Evolutionary conservation across 2,329 filamentous ascomycete genomes (phyloP), one percentile per base, ranked within the genome.

Genomic region (Epicoccum nigrum): DNA sequence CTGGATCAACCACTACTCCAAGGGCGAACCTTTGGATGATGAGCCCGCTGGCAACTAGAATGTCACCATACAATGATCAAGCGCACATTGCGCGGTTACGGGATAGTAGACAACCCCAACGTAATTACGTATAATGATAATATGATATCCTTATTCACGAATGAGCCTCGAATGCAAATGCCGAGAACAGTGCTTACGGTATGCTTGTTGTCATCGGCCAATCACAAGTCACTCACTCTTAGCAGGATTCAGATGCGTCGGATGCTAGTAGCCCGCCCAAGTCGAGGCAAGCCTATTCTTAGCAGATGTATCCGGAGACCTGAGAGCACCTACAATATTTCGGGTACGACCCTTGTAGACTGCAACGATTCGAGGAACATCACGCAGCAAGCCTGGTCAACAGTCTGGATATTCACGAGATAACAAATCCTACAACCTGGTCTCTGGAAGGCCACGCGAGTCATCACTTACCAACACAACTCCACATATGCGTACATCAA

Each of bases 1-100:
- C 59, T 73, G 70, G 70, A 71, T 73, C 48, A 73, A 73, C 57
- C 66, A 73, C 53, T 73, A 61, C 45, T 61, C 63, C 20, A 67
- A 69, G 58, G 69, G 68, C 28, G 55, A 54, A 40, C 58, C 58
- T 37, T 56, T 73, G 40, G 68, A 70, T 49, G 54, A 60, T 42
- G 53, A 60, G 35, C 57, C 70, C 4, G 58, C 69, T 51, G 69
- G 67, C 30, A 63, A 69, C 51, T 72, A 63, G 37, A 13, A 40
- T n/a, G 16, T 8, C 20, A 11, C 27, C 23, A 49, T 35, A 23
- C 41, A 19, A 9, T 28, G 37, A 32, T 33, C 20, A 46, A 3
- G 31, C 42, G 30, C 31, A 16, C 31, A 30, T 32, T 33, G 17
- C 19, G 51, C 51, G n/a, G 13, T 48, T 32, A 45, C 25, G 34